phyloP scores from a whole-genome alignment of 345 rosid genomes.

The Salix purpurea region DNA sequence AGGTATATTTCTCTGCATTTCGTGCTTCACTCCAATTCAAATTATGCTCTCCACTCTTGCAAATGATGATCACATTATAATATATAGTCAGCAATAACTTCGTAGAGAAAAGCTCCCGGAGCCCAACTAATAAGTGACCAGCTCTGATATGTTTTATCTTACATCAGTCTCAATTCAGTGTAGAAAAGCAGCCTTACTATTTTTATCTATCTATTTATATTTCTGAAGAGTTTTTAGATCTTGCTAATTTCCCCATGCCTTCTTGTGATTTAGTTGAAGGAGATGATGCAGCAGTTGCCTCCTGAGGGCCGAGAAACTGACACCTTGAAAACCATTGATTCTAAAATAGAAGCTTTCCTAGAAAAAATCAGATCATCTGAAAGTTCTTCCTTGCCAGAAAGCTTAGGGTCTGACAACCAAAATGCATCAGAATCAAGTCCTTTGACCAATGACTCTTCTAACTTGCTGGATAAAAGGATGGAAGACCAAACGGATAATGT shows the following conservation, averaged over 20 bases:
- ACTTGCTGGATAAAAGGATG: constrained; percentile 22
- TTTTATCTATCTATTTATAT: too few species aligned
- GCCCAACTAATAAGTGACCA: too few species aligned
- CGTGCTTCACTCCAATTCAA: not conserved
- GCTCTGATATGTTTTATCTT: too few species aligned
- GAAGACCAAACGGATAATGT: constrained; percentile 23
- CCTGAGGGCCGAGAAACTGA: constrained; percentile 48
- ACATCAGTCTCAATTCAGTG: too few species aligned
- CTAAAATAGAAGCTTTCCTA: constrained; percentile 55
- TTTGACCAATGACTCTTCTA: constrained; percentile 8
- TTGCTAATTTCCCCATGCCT: not conserved
- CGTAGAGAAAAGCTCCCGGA: too few species aligned
- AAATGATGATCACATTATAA: not conserved
- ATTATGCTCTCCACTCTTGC: not conserved
- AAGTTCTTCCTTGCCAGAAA: constrained; percentile 26
- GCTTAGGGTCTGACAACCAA: constrained; percentile 20
- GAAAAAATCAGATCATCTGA: constrained; percentile 28
- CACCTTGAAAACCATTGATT: constrained; percentile 45
- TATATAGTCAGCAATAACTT: too few species aligned
- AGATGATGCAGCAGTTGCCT: constrained; percentile 50
- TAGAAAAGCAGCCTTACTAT: too few species aligned
- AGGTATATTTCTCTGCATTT: constrained; percentile 38
- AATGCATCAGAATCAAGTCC: constrained; percentile 4
- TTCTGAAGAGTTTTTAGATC: not conserved
- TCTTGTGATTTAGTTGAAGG: constrained; percentile 53